A percentile compares a stretch with the other conserved stretches of the same genome.
phyloP scores from a whole-genome alignment of 768 basidiomycete genomes.

The Termitomyces sp. region DNA sequence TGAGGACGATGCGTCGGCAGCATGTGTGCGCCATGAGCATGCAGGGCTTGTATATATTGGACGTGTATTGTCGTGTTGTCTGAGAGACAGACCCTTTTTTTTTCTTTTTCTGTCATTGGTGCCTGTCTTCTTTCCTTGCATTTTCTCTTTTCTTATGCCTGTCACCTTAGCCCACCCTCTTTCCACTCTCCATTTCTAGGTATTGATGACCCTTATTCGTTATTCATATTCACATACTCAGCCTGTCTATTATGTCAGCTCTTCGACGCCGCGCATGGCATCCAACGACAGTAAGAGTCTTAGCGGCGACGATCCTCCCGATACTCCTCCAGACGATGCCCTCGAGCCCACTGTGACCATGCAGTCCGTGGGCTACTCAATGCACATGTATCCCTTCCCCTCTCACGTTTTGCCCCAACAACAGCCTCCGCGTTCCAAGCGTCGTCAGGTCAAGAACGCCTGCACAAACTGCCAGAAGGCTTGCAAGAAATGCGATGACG shows the following conservation, averaged over 20 bases:
- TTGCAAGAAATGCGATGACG: slow-evolving; percentile 90
- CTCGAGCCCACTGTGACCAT: slow-evolving; percentile 28
- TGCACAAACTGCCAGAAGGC: slow-evolving; percentile 90
- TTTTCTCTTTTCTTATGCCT: slow-evolving; percentile 8
- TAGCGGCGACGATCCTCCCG: slow-evolving; percentile 27
- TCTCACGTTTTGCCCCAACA: slow-evolving; percentile 38
- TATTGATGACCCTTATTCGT: slow-evolving; percentile 1
- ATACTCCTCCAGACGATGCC: slow-evolving; percentile 27
- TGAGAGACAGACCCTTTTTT: not conserved
- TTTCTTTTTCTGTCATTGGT: not conserved
- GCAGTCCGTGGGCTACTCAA: slow-evolving; percentile 47
- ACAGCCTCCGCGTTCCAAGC: slow-evolving; percentile 63
- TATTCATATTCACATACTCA: slow-evolving; percentile 14
- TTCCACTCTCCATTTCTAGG: not conserved
- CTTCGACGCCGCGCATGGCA: slow-evolving; percentile 20
- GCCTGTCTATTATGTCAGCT: slow-evolving; percentile 18
- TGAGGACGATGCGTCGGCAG: not conserved
- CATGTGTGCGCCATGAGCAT: slow-evolving; percentile 10
- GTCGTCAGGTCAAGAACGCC: slow-evolving; percentile 86
- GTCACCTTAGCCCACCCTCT: not conserved
- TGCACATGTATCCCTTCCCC: slow-evolving; percentile 71
- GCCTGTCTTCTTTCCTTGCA: slow-evolving; percentile 1
- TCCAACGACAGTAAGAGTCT: slow-evolving; percentile 26
- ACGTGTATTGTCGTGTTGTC: slow-evolving; percentile 11
- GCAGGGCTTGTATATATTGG: not conserved